Base-by-base conservation (phyloP, 768 basidiomycete species). In the Pleurotus citrinopileatus region DNA sequence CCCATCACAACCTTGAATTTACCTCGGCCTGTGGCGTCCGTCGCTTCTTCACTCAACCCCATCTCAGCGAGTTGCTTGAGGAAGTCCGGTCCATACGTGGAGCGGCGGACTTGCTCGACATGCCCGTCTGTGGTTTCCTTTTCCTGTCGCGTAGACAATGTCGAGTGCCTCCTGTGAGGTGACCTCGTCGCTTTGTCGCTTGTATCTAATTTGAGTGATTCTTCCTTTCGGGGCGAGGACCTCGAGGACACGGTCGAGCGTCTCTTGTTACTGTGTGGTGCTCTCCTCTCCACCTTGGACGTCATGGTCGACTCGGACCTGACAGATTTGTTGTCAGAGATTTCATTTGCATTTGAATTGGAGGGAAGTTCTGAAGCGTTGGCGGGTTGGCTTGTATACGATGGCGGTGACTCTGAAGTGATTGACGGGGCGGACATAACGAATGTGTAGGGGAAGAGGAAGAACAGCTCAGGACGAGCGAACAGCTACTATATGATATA, bases 11-110 rank as follows among this genome's bases (percentile, higher is more conserved):
- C 67, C 62, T 72, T 76, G 62, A 76, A 66, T 32, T 67, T 68
- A 60, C 68, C 48, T 26, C 43, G 17, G 10, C 46, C 46, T 36
- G 48, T 25, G 29, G 48, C 48, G 19, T 69, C 20, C 67, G 65
- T 15, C 63, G 61, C 27, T 64, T 60, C 56, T 26, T 64, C 62
- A 15, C 62, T 60, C 15, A 65, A 59, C 25, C 66, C 67, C 54
- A 64, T 65, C 52, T 65, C 63, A 12, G 75, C 68, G 48, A 75
- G 65, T 45, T 72, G 70, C 54, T 73, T 70, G 59, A 79, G 58
- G 56, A 75, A 80, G 59, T 77, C 78, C 15, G 76, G 74, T 8
- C 71, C 58, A 56, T 77, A 80, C 52, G 67, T 66, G 19, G 71
- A 73, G 36, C 73, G 73, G 47, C 76, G 74, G 32, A 72, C 69